A percentile compares a stretch with the other conserved stretches of the same genome.
Conservation (phyloP, 2,329 filamentous ascomycete species). For the Chaetomium olivaceum region DNA sequence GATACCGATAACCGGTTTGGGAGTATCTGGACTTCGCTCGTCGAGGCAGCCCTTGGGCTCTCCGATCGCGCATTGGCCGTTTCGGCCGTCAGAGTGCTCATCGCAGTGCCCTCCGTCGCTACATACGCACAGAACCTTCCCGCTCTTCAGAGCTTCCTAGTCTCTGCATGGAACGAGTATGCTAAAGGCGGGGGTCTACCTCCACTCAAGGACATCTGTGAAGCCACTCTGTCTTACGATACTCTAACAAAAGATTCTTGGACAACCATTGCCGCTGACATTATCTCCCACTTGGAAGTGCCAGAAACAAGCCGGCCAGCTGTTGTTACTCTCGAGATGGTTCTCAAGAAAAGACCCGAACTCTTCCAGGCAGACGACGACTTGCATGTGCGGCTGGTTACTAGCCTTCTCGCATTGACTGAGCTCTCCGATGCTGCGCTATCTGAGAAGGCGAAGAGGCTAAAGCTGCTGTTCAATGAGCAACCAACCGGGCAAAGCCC, state of each 20-base stretch:
- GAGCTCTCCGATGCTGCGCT: conserved; percentile 48
- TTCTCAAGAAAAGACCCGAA: conserved; percentile 48
- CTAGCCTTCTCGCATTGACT: conserved; percentile 54
- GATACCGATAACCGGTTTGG: conserved; percentile 43
- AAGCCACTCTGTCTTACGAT: conserved; percentile 49
- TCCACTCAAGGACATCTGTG: conserved; percentile 49
- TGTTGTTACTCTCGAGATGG: conserved; percentile 50
- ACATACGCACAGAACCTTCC: conserved; percentile 42
- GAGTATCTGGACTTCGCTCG: conserved; percentile 48
- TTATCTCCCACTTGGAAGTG: conserved; percentile 34
- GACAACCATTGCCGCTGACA: conserved; percentile 35
- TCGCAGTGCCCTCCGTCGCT: conserved; percentile 47
- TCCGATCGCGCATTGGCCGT: conserved; percentile 35
- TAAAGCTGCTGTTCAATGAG: conserved; percentile 51
- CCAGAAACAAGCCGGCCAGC: conserved; percentile 34
- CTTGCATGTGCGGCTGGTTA: conserved; percentile 52
- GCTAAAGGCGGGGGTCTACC: conserved; percentile 35
- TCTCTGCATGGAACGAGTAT: conserved; percentile 44
- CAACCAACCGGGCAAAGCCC: conserved; percentile 46
- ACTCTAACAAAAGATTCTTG: conserved; percentile 42
- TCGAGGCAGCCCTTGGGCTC: conserved; percentile 43
- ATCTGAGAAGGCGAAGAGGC: conserved; percentile 44
- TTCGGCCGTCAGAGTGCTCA: conserved; percentile 46
- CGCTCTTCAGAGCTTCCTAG: conserved; percentile 51
- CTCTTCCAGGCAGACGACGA: conserved; percentile 48